Base-by-base conservation (phyloP, 768 basidiomycete genomes). In the Auricularia heimuer region DNA sequence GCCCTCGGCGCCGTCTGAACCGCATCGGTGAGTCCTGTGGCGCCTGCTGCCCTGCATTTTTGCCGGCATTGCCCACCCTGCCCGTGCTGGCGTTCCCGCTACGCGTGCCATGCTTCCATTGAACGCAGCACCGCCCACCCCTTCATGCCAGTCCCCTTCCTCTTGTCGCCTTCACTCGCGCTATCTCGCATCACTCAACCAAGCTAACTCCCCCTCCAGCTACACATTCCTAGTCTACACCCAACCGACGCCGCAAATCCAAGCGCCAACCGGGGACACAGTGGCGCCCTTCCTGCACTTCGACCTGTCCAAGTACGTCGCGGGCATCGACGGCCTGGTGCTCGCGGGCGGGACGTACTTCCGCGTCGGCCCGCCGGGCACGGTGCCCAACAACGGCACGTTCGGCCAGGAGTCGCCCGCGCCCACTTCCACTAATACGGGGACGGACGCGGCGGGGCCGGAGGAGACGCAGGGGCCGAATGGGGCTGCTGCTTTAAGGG, bases 1-100 rank as follows among this genome's bases (percentile, higher is more conserved):
- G 11, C 81, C 80, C 3, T 79, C 78, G 29, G 74, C 74, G 10
- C 77, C 75, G 0, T 79, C 79, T 3, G 75, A 75, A 67, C 73
- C 79, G 1, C 81, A 82, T 69, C 71, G 80, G 80, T 81, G 54
- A 58, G 71, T 65, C 29, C 29, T 51, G 4, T 18, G 21, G 11
- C 47, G 4, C 16, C 16, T 51, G 29, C 29, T 29, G 29, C 29
- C 29, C 29, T 29, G 29, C 29, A 29, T 29, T 29, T 29, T 29
- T 29, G 29, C 29, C 29, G 29, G 24, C 24, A 29, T 29, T 29
- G 24, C 24, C 24, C 24, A 29, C 24, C 24, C 24, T 29, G 24
- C 24, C 24, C 24, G 24, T 29, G 24, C 24, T 29, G 24, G 24
- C 24, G 24, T 29, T 29, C 24, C 24, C 24, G 24, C 24, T 29